Percentiles rank a stretch among this genome's conserved stretches.
Conservation (phyloP, 768 basidiomycete species). For the Solioccasus polychromus region DNA sequence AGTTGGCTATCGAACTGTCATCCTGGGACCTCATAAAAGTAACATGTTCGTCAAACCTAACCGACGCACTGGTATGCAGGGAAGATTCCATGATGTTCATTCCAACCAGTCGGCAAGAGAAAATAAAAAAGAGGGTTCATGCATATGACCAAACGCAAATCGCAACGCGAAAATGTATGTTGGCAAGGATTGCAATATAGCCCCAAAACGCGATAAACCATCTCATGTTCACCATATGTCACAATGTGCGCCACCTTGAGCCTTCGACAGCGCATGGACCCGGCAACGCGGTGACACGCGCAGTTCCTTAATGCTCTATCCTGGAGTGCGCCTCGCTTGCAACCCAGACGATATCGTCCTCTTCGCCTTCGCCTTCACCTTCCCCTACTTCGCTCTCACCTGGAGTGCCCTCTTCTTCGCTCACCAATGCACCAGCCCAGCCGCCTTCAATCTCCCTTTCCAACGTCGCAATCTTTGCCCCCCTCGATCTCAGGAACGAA, state of each 20-base stretch:
- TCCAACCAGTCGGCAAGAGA: constrained; percentile 3
- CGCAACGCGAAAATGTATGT: constrained; percentile 6
- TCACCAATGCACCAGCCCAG: constrained; percentile 65
- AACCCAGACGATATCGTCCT: constrained; percentile 35
- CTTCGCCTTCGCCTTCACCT: constrained; percentile 23
- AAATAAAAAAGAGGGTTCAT: neutral
- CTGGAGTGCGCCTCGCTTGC: constrained; percentile 13
- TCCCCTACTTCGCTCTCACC: constrained; percentile 21
- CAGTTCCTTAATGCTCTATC: constrained; percentile 16
- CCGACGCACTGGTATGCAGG: constrained; percentile 15
- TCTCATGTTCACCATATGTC: constrained; percentile 10
- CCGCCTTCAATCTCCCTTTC: constrained; percentile 49
- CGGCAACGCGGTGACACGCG: constrained; percentile 7
- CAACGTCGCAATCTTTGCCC: constrained; percentile 65
- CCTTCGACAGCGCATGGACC: constrained; percentile 1
- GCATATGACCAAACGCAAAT: constrained; percentile 11
- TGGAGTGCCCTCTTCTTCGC: constrained; percentile 42
- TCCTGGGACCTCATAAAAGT: constrained; percentile 5
- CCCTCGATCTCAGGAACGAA: constrained; percentile 61
- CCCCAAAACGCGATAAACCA: constrained; percentile 12
- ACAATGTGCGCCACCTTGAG: constrained; percentile 17
- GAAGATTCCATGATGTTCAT: constrained; percentile 10
- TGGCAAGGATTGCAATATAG: constrained; percentile 13
- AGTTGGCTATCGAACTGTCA: constrained; percentile 4
- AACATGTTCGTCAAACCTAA: constrained; percentile 8